phyloP scores from a whole-genome alignment of 495 filamentous ascomycete species.

The Tuber umbilicatum region DNA sequence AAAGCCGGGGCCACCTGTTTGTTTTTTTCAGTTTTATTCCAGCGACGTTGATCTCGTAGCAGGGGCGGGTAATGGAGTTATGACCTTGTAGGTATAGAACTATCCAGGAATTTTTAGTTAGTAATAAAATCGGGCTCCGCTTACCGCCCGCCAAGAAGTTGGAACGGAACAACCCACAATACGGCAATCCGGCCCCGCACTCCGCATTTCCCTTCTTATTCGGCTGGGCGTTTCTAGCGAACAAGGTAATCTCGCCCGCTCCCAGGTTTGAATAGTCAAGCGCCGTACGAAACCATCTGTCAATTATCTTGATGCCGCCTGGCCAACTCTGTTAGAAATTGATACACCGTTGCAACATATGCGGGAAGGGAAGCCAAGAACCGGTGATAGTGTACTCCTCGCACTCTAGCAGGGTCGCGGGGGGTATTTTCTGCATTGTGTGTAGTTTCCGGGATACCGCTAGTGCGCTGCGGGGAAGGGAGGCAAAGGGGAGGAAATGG shows the following conservation, averaged over 20 bases:
- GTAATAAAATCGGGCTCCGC: neutral
- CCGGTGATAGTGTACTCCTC: constrained; percentile 17
- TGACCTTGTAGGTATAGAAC: neutral
- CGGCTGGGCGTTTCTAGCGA: constrained; percentile 32
- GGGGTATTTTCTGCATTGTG: constrained; percentile 7
- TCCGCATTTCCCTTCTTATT: constrained; percentile 36
- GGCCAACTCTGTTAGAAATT: neutral
- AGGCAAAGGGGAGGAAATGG: neutral
- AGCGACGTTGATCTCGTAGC: neutral
- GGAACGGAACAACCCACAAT: constrained; percentile 21
- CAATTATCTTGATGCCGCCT: constrained; percentile 38
- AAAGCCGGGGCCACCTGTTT: constrained; percentile 65
- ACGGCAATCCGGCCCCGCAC: constrained; percentile 29
- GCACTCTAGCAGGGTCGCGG: neutral
- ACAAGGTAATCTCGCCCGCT: constrained; percentile 25
- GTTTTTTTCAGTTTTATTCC: neutral
- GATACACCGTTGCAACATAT: neutral
- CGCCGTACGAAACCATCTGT: constrained; percentile 39
- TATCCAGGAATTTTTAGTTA: neutral
- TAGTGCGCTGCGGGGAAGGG: neutral
- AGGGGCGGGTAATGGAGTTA: neutral
- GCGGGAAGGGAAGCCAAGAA: constrained; percentile 6
- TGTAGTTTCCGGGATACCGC: neutral
- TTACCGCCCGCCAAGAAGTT: neutral
- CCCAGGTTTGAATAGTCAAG: constrained; percentile 31